Evolutionary conservation across 2,329 filamentous ascomycete genomes (phyloP).

Genomic region (Curvularia sp.): DNA sequence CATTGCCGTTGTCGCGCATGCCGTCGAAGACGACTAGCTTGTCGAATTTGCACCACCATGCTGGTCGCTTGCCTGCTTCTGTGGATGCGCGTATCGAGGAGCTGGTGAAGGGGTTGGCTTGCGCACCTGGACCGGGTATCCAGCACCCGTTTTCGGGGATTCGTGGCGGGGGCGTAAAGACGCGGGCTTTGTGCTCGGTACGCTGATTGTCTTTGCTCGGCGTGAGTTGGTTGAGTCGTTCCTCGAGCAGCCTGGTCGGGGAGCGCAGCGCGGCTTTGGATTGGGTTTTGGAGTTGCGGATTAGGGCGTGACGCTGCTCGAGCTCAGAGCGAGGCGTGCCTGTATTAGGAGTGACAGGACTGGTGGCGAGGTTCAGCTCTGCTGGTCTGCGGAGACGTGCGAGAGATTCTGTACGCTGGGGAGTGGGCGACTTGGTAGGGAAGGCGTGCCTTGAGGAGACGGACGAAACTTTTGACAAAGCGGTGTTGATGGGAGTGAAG

Average conservation of each 20-base stretch:
- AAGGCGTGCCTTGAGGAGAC: conserved; percentile 17
- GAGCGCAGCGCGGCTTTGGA: conserved; percentile 42
- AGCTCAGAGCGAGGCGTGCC: conserved; percentile 42
- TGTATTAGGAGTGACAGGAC: conserved; percentile 3
- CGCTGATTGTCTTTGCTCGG: conserved; percentile 25
- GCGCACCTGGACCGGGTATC: conserved; percentile 36
- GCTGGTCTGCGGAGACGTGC: conserved; percentile 37
- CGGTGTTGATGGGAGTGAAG: conserved; percentile 17
- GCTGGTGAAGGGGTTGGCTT: conserved; percentile 35
- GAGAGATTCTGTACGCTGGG: conserved; percentile 19
- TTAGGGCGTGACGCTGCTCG: conserved; percentile 40
- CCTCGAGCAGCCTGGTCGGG: conserved; percentile 41
- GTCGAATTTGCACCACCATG: conserved; percentile 50
- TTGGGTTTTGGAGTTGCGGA: conserved; percentile 43
- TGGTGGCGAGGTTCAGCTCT: conserved; percentile 39
- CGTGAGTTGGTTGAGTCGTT: conserved; percentile 36
- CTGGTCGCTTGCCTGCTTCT: conserved; percentile 29
- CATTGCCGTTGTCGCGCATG: conserved; percentile 21
- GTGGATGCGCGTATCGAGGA: conserved; percentile 40
- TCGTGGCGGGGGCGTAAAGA: conserved; percentile 39
- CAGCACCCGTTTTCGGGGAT: conserved; percentile 40
- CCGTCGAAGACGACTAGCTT: conserved; percentile 47
- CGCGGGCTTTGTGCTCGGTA: conserved; percentile 28
- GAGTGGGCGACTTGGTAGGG: conserved; percentile 11
- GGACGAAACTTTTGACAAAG: conserved; percentile 18